Conservation (phyloP, 1,139 yeast genomes). For the Maudiozyma humilis region DNA sequence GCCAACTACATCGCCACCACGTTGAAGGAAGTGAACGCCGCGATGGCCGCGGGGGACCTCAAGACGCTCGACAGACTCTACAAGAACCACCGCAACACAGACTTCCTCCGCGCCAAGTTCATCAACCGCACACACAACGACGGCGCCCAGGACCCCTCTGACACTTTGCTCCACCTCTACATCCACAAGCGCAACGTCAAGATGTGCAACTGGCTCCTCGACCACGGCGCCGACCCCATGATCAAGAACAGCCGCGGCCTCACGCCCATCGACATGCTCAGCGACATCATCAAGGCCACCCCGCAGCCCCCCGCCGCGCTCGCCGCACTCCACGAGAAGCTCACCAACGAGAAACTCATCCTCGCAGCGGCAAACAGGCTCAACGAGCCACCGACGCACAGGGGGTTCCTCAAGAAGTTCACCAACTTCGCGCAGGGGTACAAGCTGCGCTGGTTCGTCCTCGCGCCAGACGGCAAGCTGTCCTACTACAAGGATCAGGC, state of each 20-base stretch:
- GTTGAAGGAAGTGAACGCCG: conserved; percentile 58
- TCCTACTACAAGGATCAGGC: conserved; percentile 88
- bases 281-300: conserved; percentile 20
- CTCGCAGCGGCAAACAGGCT: conserved; percentile 39
- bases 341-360: conserved; percentile 77
- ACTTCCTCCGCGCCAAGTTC: conserved; percentile 71
- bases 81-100: conserved; percentile 67
- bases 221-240: conserved; percentile 93
- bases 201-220: conserved; percentile 82
- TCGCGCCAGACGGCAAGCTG: conserved; percentile 71
- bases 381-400: conserved; percentile 60
- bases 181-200: conserved; percentile 64
- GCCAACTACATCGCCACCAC: conserved; percentile 71
- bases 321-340: conserved; percentile 55
- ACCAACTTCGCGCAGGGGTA: conserved; percentile 95
- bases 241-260: conserved; percentile 73
- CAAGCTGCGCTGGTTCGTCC: conserved; percentile 84
- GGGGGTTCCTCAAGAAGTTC: conserved; percentile 92
- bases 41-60: conserved; percentile 61
- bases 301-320: conserved; percentile 36
- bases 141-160: conserved; percentile 84
- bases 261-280: conserved; percentile 65
- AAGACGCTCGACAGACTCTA: conserved; percentile 55
- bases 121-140: conserved; percentile 35
- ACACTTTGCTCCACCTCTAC: conserved; percentile 84